Base-by-base conservation (phyloP, 2,329 filamentous ascomycete genomes). In the Cercospora zeina region DNA sequence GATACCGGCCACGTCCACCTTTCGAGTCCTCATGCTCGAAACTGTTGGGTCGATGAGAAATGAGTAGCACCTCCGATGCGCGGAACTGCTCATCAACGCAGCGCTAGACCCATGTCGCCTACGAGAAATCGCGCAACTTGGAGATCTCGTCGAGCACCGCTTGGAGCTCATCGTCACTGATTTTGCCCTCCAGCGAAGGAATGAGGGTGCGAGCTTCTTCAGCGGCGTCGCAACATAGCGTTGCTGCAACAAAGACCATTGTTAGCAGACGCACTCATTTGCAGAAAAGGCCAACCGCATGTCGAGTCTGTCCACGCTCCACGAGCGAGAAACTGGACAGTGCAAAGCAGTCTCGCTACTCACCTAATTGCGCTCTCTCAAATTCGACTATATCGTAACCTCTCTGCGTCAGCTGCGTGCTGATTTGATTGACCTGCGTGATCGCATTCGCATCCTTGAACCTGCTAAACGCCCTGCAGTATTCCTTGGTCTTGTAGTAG, bases 131-230 rank as follows among this genome's bases (percentile, higher is more conserved):
- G 70, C 84, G 80, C 73, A 96, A 80, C 81, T 96, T 96, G 70
- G 87, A 89, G 78, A 97, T 89, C 80, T 99, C 92, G 73, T 96
- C 88, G 62, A 99, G 83, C 62, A 97, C 81, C 66, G 92, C 88
- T 77, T 96, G 89, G 67, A 99, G 79, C 69, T 96, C 91, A 36
- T 91, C 89, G 74, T 97, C 93, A 64, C 84, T 85, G 72, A 97
- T 96, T 80, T 99, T 99, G 77, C 92, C 88, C 70, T 87, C 84
- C 55, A 99, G 77, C 69, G 85, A 96, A 1, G 95, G 96, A 66
- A 99, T 96, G 62, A 99, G 83, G 8, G 91, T 96, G 80, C 96
- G 97, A 64, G 95, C 95, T 79, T 99, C 96, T 74, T 99, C 95
- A 62, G 91, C 89, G 49, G 87, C 89, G 71, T 96, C 93, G 75